A percentile compares a stretch with the other conserved stretches of the same genome.
Evolutionary conservation across 371 early-diverging fungal genomes (phyloP).

Genomic region (Mucor irregularis): DNA sequence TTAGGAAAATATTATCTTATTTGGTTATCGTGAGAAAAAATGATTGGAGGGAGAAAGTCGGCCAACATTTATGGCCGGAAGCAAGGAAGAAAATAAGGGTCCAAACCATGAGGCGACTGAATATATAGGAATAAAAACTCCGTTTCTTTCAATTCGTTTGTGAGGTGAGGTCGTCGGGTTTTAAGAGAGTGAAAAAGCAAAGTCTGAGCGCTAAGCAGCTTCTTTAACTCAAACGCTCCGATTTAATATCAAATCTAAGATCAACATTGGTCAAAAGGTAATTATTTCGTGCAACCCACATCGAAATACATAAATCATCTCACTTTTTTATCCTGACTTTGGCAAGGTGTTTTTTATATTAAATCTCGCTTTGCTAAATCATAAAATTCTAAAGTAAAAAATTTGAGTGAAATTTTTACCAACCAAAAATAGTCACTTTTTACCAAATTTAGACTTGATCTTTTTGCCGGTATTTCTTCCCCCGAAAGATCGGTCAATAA

Average conservation of each 20-base stretch:
- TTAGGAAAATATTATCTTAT: no score
- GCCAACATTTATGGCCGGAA: no score
- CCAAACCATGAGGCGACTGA: no score
- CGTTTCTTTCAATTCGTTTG: no score
- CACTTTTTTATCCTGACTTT: background rate
- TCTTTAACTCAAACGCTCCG: no score
- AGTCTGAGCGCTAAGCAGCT: no score
- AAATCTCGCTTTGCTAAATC: background rate
- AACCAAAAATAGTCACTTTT: background rate
- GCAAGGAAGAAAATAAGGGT: no score
- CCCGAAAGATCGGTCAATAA: slow-evolving; percentile 14
- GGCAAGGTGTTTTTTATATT: no score
- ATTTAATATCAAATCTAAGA: background rate
- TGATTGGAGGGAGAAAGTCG: background rate
- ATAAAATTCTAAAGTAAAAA: background rate
- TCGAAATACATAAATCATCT: background rate
- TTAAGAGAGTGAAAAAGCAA: no score
- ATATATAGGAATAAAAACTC: no score
- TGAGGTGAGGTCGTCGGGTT: no score
- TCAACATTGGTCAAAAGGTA: slow-evolving; percentile 2
- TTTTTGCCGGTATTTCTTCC: slow-evolving; percentile 2
- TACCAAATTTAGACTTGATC: background rate
- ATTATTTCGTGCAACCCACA: background rate
- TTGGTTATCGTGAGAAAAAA: background rate
- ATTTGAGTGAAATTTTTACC: background rate